Evolutionary conservation across 345 rosid species (phyloP), one percentile per base, ranked within the genome.

Genomic region (Linum trigynum): DNA sequence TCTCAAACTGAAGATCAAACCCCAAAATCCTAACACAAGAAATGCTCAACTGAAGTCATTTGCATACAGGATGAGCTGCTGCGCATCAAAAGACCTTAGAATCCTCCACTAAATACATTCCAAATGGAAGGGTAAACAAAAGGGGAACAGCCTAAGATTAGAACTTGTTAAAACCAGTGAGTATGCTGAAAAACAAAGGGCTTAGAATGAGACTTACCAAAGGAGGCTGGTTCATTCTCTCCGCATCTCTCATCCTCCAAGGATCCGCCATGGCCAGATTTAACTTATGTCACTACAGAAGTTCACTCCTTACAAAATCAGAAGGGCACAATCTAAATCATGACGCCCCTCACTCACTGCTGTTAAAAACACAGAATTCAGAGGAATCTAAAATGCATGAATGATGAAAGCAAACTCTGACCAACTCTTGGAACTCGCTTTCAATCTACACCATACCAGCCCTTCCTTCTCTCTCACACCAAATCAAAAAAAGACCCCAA

Each of bases 141-240:
- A 38, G 55, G 8, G 50, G 16, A 53, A 41, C 32, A 55, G 41
- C 39, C 66, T 51, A 67, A 65, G 41, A 65, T 17, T 35, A 65
- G 57, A 72, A 48, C 14, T 43, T 2, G 6, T 43, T 10, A 53
- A 15, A 23, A 23, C 32, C 32, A 23, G 32, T 23, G 32, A 23
- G 32, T 23, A 23, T 23, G 32, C 32, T 23, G 32, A 23, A 23
- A 23, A 23, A 23, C 32, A 23, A 23, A 23, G 32, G 32, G 32
- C 32, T 23, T 23, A 23, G 32, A 23, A 70, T 8, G 61, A 77
- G 63, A 77, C 60, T 78, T 78, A 85, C 90, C 90, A 87, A 68
- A 68, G 90, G 94, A 72, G 94, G 90, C 62, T 87, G 94, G 73
- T 82, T 75, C 81, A 77, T 65, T 71, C 88, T 79, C 40, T 85